Conservation (phyloP, 805 yeast species). For the Saturnispora silvae region DNA sequence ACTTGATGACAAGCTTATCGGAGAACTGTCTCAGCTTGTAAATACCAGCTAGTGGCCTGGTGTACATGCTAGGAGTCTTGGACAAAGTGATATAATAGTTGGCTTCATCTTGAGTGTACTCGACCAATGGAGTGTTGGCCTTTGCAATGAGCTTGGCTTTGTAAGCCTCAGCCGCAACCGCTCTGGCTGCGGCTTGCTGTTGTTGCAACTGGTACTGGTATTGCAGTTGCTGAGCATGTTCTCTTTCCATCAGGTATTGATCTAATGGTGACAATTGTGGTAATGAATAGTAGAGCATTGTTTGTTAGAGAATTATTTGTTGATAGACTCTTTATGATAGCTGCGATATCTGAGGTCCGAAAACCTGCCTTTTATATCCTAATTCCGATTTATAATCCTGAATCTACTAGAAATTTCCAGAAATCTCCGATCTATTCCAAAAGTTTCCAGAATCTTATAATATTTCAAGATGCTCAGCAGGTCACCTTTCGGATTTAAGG, state of each 20-base stretch:
- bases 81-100: constrained; percentile 19
- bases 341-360: too few relatives aligned
- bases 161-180: too few relatives aligned
- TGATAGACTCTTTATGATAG: constrained; percentile 1
- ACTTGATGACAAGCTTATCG: constrained; percentile 14
- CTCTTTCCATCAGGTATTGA: not conserved
- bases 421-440: too few relatives aligned
- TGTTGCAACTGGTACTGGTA: too few relatives aligned
- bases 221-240: constrained; percentile 6
- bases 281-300: constrained; percentile 3
- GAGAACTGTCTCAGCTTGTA: constrained; percentile 18
- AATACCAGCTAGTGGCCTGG: constrained; percentile 5
- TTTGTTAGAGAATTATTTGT: not conserved
- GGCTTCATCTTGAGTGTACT: constrained; percentile 13
- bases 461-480: too few relatives aligned
- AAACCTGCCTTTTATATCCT: too few relatives aligned
- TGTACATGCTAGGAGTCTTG: constrained; percentile 8
- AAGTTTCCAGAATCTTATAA: not conserved
- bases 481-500: too few relatives aligned
- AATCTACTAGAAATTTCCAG: too few relatives aligned
- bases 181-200: too few relatives aligned
- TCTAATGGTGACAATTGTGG: not conserved
- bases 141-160: constrained; percentile 6
- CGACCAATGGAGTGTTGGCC: constrained; percentile 10
- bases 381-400: too few relatives aligned